phyloP scores from a whole-genome alignment of 1,284 basidiomycete species.

The Apiotrichum laibachii region DNA sequence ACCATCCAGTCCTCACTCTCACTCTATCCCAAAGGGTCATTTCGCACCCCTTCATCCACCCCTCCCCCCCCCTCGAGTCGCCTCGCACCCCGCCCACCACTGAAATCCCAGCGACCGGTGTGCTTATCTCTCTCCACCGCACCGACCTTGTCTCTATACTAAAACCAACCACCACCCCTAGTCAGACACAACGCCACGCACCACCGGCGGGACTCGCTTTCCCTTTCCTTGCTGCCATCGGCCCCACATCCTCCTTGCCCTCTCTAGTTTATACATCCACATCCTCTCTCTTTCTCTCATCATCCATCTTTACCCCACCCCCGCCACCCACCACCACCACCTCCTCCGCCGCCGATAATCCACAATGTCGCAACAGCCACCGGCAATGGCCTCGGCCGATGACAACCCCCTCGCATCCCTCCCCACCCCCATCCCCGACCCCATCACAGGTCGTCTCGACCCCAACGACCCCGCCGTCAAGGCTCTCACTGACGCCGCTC shows the following conservation, averaged over 20 bases:
- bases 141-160: conserved; percentile 1
- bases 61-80: neutral
- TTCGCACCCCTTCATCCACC: no score
- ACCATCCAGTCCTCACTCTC: no score
- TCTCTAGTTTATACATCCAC: neutral
- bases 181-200: neutral
- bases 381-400: conserved; percentile 15
- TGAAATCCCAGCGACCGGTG: neutral
- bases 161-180: neutral
- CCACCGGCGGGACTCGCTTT: conserved; percentile 1
- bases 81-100: neutral
- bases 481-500: conserved; percentile 51
- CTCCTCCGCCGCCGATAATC: neutral
- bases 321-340: neutral
- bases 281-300: conserved; percentile 1
- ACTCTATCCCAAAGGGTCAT: no score
- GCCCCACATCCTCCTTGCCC: neutral
- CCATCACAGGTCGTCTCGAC: conserved; percentile 51
- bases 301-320: conserved; percentile 1
- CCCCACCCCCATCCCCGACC: conserved; percentile 44
- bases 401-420: conserved; percentile 23
- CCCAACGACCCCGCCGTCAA: conserved; percentile 53
- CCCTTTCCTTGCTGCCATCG: neutral
- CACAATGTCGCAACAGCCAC: conserved; percentile 12
- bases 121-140: conserved; percentile 4